These are phyloP conservation scores for Phylloporus sp. DNA, from an alignment of 768 basidiomycete genomes.

Conservation along the genomic window DNA sequence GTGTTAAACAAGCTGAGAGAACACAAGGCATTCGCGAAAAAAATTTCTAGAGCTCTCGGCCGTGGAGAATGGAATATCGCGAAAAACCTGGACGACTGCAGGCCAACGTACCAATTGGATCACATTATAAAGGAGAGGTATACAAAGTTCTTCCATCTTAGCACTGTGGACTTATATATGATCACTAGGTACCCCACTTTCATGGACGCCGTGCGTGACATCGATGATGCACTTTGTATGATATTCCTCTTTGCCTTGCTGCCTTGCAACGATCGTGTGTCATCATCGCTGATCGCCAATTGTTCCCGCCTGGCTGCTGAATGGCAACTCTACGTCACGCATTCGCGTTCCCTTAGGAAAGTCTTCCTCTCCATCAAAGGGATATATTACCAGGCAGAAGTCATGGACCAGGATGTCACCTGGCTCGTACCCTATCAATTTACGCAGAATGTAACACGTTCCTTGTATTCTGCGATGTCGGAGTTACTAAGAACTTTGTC, in stretches of 20 bases:
- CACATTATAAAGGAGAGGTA: conserved; percentile 98
- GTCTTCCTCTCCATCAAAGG: conserved; percentile 97
- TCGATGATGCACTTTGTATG: conserved; percentile 96
- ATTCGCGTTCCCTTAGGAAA: conserved; percentile 77
- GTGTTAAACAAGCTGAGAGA: conserved; percentile 89
- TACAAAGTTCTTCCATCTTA: conserved; percentile 12
- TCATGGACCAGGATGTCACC: conserved; percentile 87
- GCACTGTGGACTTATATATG: conserved; percentile 9
- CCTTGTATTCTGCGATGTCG: neutral
- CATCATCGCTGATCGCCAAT: conserved; percentile 81
- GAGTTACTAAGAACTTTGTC: conserved; percentile 7
- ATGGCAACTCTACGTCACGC: conserved; percentile 96
- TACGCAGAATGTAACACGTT: conserved; percentile 73
- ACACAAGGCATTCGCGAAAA: conserved; percentile 98
- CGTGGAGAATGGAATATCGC: conserved; percentile 93
- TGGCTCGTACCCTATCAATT: conserved; percentile 99
- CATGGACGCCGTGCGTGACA: conserved; percentile 89
- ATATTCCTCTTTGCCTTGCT: conserved; percentile 88
- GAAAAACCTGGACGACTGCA: conserved; percentile 89
- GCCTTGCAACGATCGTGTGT: conserved; percentile 78
- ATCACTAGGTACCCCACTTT: conserved; percentile 87
- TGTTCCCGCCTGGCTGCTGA: conserved; percentile 87
- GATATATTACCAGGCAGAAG: conserved; percentile 94
- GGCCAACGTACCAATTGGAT: conserved; percentile 86
- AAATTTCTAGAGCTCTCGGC: conserved; percentile 87